A percentile compares a stretch with the other conserved stretches of the same genome.
Conservation (phyloP, 495 filamentous ascomycete genomes). For the Penicillium flavigenum region DNA sequence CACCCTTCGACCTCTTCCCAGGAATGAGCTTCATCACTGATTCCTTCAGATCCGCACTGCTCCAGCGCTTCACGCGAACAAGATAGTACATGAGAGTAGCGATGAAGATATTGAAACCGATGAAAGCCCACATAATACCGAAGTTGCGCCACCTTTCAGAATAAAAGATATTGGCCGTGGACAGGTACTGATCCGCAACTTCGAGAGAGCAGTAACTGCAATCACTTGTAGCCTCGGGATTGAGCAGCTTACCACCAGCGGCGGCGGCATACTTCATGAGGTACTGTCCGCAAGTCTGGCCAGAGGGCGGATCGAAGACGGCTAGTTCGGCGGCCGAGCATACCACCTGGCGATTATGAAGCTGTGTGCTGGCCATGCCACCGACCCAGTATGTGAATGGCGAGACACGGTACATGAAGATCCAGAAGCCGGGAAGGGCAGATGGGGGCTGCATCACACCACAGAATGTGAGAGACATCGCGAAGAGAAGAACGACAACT, state of each 20-base stretch:
- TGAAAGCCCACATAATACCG: slow-evolving; percentile 53
- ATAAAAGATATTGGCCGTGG: slow-evolving; percentile 37
- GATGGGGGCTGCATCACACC: slow-evolving; percentile 60
- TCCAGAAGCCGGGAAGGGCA: slow-evolving; percentile 60
- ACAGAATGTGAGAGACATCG: slow-evolving; percentile 55
- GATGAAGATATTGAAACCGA: slow-evolving; percentile 47
- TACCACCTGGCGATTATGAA: slow-evolving; percentile 53
- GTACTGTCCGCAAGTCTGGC: slow-evolving; percentile 53
- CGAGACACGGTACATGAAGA: slow-evolving; percentile 52
- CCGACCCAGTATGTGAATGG: slow-evolving; percentile 58
- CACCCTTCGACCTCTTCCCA: slow-evolving; percentile 18
- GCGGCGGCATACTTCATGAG: slow-evolving; percentile 29
- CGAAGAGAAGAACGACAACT: slow-evolving; percentile 55
- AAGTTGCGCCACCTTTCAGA: slow-evolving; percentile 42
- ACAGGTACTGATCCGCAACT: slow-evolving; percentile 45
- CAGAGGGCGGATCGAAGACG: slow-evolving; percentile 49
- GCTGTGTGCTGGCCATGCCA: slow-evolving; percentile 52
- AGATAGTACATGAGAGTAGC: slow-evolving; percentile 50
- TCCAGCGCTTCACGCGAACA: slow-evolving; percentile 44
- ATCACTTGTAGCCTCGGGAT: slow-evolving; percentile 34
- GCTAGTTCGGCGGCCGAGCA: slow-evolving; percentile 58
- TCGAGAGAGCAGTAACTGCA: slow-evolving; percentile 45
- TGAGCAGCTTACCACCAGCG: slow-evolving; percentile 34
- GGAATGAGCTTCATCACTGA: slow-evolving; percentile 14
- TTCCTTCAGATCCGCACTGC: slow-evolving; percentile 25